A percentile compares a stretch with the other conserved stretches of the same genome.
phyloP scores from a whole-genome alignment of 2,329 filamentous ascomycete species.

The Thermoascus crustaceus region DNA sequence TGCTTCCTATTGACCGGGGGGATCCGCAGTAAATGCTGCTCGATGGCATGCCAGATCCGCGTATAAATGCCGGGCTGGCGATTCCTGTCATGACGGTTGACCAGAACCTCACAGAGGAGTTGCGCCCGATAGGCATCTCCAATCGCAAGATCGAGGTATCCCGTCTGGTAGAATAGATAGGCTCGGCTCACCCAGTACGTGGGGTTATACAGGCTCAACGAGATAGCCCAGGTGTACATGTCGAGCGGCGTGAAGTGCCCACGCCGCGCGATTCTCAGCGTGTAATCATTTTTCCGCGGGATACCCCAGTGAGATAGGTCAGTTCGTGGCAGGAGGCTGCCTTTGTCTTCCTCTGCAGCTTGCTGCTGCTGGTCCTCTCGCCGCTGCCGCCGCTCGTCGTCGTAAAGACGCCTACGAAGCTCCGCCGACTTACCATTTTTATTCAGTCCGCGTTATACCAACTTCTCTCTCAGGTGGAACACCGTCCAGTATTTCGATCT shows the following conservation, averaged over 20 bases:
- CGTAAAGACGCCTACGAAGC: constrained; percentile 15
- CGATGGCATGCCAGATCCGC: constrained; percentile 24
- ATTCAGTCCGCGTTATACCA: constrained; percentile 11
- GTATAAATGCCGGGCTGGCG: constrained; percentile 20
- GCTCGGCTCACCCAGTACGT: constrained; percentile 30
- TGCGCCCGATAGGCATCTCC: constrained; percentile 30
- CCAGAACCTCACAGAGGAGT: constrained; percentile 24
- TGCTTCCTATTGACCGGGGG: constrained; percentile 5
- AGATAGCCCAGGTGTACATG: constrained; percentile 30
- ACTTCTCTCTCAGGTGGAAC: constrained; percentile 8
- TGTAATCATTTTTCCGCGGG: constrained; percentile 9
- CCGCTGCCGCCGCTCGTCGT: constrained; percentile 12
- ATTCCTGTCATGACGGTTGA: constrained; percentile 14
- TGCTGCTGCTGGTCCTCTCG: constrained; percentile 10
- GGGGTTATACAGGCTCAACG: constrained; percentile 29
- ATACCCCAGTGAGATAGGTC: constrained; percentile 22
- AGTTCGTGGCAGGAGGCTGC: constrained; percentile 16
- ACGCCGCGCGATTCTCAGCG: constrained; percentile 11
- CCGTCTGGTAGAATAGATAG: constrained; percentile 26
- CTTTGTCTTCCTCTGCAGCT: constrained; percentile 3
- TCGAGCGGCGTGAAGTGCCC: constrained; percentile 18
- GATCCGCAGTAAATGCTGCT: constrained; percentile 22
- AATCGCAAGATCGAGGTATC: constrained; percentile 28
- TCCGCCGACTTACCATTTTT: constrained; percentile 6
- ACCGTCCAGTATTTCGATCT: constrained; percentile 12